These are phyloP conservation scores for Aspergillus piperis DNA, from an alignment of 2,329 filamentous ascomycete genomes.

Conservation along the genomic window DNA sequence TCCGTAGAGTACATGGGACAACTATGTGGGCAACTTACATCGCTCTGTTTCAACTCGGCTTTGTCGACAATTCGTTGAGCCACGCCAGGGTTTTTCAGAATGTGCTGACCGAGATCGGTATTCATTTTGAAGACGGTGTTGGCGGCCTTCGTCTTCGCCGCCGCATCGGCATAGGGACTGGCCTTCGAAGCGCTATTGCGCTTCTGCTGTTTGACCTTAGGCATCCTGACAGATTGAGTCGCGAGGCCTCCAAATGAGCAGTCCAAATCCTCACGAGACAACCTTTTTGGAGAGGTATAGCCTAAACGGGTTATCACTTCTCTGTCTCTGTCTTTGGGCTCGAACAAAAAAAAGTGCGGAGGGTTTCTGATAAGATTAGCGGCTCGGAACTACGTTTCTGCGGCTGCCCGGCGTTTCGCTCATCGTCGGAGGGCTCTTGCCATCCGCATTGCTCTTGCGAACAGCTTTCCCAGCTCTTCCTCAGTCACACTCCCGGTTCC, in stretches of 20 bases:
- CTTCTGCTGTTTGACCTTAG: conserved; percentile 56
- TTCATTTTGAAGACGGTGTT: conserved; percentile 99
- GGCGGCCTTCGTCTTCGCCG: conserved; percentile 52
- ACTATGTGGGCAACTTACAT: conserved; percentile 43
- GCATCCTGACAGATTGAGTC: conserved; percentile 45
- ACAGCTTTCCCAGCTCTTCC: neutral
- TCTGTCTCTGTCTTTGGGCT: neutral
- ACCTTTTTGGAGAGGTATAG: neutral
- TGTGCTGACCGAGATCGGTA: conserved; percentile 84
- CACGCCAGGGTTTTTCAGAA: conserved; percentile 88
- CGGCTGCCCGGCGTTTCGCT: conserved; percentile 10
- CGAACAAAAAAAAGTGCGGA: conserved; percentile 21
- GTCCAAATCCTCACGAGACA: neutral
- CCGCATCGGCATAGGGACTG: conserved; percentile 43
- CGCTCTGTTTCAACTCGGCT: conserved; percentile 85
- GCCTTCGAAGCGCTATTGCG: conserved; percentile 50
- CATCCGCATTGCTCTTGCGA: neutral
- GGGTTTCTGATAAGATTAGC: conserved; percentile 24
- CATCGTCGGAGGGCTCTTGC: conserved; percentile 2
- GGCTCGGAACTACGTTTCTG: conserved; percentile 22
- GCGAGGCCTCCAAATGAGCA: neutral
- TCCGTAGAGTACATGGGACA: neutral
- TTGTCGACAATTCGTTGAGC: conserved; percentile 80
- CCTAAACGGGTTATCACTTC: too few species aligned
- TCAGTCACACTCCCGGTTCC: neutral